These are phyloP conservation scores for Coelastrella sp. DNA, from an alignment of 139 green algal genomes.

Conservation along the genomic window DNA sequence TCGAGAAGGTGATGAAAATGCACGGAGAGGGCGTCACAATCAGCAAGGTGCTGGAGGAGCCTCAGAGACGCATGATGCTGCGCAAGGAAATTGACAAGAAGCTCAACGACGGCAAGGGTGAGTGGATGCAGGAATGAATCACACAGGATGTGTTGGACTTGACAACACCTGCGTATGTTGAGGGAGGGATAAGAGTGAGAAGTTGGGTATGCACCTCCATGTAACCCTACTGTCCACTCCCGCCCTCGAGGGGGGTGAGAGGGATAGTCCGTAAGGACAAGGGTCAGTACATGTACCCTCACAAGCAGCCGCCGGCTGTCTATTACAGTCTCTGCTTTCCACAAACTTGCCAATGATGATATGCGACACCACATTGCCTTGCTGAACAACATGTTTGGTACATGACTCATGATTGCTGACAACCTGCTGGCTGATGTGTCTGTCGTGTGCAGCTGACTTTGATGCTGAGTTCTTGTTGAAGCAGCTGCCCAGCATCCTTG, in stretches of 20 bases:
- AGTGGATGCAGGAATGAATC: not conserved
- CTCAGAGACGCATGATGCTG: conserved; percentile 86
- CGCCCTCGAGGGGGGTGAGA: no score
- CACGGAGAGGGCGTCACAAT: conserved; percentile 81
- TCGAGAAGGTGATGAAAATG: conserved; percentile 74
- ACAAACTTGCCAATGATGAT: no score
- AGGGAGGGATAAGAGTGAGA: no score
- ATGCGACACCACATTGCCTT: no score
- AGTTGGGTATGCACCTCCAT: no score
- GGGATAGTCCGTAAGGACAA: no score
- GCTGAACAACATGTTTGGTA: not conserved
- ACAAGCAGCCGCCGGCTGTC: no score
- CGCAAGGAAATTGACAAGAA: conserved; percentile 78
- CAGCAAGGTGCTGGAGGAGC: conserved; percentile 73
- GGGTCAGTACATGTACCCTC: no score
- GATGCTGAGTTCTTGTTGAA: conserved; percentile 78
- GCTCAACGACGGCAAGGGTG: conserved; percentile 67
- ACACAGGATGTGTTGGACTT: no score
- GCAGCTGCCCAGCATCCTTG: conserved; percentile 70
- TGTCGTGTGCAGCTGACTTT: conserved; percentile 64
- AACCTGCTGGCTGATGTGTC: not conserved
- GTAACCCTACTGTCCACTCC: no score
- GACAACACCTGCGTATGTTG: no score
- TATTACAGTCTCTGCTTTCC: no score
- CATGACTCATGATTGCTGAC: not conserved